Percentiles rank a stretch among this genome's conserved stretches.
These are phyloP conservation scores for Lathyrus oleraceus DNA, from an alignment of 306 rosid species.

Conservation along the genomic window DNA sequence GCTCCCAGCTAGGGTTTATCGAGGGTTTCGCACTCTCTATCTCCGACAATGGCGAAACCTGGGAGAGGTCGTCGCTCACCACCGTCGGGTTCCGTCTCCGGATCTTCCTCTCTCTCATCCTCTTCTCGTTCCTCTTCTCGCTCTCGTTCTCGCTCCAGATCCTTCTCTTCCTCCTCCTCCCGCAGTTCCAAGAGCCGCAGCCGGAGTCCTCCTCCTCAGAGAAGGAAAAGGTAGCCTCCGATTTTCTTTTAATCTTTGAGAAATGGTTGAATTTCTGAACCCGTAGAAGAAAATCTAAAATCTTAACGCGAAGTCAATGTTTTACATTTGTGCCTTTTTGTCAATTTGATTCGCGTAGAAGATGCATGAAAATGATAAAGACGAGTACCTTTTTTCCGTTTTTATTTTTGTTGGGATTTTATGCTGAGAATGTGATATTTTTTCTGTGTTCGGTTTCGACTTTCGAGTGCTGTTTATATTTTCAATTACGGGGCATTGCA, in stretches of 20 bases:
- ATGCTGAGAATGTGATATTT: background rate
- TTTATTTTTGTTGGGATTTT: background rate
- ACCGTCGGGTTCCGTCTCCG: conserved; percentile 76
- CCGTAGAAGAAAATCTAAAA: background rate
- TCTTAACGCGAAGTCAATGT: background rate
- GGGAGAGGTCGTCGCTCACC: conserved; percentile 91
- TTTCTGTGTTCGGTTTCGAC: background rate
- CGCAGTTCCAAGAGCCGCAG: conserved; percentile 78
- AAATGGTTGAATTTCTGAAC: background rate
- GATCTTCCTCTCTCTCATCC: conserved; percentile 71
- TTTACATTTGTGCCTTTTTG: background rate
- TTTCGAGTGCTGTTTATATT: background rate
- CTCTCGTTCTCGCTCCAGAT: conserved; percentile 70
- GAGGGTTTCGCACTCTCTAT: conserved; percentile 54
- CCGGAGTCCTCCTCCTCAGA: conserved; percentile 67
- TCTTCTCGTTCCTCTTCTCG: conserved; percentile 51
- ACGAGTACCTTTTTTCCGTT: background rate
- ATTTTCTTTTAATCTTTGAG: background rate
- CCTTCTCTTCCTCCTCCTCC: conserved; percentile 68
- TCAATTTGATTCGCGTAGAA: background rate
- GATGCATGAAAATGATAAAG: conserved; percentile 9
- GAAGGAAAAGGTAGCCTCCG: conserved; percentile 49
- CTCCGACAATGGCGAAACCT: conserved; percentile 83
- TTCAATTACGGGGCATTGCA: background rate
- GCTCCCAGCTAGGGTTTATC: conserved; percentile 58